Base-by-base conservation (phyloP, 192 early-diverging fungal genomes). In the Umbelopsis isabellina region DNA sequence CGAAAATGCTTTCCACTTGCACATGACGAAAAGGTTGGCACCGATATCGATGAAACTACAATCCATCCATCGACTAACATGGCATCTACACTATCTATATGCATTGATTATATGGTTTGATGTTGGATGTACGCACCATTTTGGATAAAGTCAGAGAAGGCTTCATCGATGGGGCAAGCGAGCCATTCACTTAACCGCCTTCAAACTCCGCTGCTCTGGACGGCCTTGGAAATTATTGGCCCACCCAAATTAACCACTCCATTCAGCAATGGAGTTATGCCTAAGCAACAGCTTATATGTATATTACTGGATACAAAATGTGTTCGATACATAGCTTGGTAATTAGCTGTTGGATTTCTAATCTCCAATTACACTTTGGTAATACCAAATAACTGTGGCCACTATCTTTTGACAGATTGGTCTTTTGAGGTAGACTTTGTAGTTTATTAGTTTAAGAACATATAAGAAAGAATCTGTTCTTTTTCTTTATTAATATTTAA, bases 61-160 rank as follows among this genome's bases (percentile, higher is more conserved):
- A 61, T 61, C 55, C 55, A 61, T 61, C 55, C 55, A 61, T 61
- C 55, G 30, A 35, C 16, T 35, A 61, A 33, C 27, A 18, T 35
- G 7, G 4, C 55, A 37, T 61, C 11, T 33, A n/a, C 13, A 27
- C 33, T 61, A n/a, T 30, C 27, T 61, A 16, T 11, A 25, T 33
- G 21, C 25, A 33, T 25, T 35, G 11, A 61, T 13, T 52, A 27
- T 61, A 27, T 18, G 25, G 13, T 33, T 35, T 61, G 55, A 18
- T n/a, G 55, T 61, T 35, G 55, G 48, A 35, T 41, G 37, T 61
- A 61, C 55, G 55, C 55, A 61, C 55, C 55, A 61, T 61, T 61
- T 61, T 25, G 55, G 25, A 61, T 61, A 61, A 61, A 27, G 55
- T 61, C 55, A 61, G 55, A 61, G 55, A 61, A 61, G 55, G 55